A percentile compares a stretch with the other conserved stretches of the same genome.
These are phyloP conservation scores for Adansonia digitata DNA, from an alignment of 345 rosid genomes.

Conservation along the genomic window DNA sequence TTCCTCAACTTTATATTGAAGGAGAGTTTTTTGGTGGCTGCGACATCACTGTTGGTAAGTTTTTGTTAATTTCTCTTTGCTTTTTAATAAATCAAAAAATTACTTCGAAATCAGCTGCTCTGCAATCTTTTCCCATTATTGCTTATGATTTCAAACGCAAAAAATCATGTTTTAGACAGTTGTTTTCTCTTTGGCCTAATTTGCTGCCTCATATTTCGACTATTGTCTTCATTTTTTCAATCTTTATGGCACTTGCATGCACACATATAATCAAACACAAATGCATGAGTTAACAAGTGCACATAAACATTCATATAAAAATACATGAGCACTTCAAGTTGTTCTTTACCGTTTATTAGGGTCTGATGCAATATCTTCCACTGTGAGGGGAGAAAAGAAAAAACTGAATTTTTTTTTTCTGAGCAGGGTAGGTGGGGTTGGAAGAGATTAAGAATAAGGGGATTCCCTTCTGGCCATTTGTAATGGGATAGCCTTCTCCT, in stretches of 20 bases:
- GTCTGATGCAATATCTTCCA: neutral
- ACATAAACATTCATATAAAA: neutral
- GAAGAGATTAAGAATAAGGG: neutral
- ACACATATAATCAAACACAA: neutral
- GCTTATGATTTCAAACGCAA: neutral
- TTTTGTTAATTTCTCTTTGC: neutral
- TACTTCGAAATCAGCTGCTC: neutral
- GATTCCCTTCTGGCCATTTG: neutral
- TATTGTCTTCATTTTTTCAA: neutral
- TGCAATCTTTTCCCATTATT: neutral
- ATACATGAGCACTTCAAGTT: neutral
- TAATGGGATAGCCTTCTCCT: neutral
- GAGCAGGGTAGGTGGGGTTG: neutral
- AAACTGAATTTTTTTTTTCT: neutral
- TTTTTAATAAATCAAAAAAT: neutral
- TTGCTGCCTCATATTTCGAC: neutral
- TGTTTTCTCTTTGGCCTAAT: neutral
- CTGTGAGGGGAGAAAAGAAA: neutral
- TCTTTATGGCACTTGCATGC: neutral
- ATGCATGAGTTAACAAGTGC: neutral
- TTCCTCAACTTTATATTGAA: conserved; percentile 85
- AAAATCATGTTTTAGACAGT: neutral
- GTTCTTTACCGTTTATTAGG: neutral
- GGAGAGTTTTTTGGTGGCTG: conserved; percentile 97
- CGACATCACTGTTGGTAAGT: conserved; percentile 80